Conservation (phyloP, 108 stramenopile genomes). For the Licmophora abbreviata region DNA sequence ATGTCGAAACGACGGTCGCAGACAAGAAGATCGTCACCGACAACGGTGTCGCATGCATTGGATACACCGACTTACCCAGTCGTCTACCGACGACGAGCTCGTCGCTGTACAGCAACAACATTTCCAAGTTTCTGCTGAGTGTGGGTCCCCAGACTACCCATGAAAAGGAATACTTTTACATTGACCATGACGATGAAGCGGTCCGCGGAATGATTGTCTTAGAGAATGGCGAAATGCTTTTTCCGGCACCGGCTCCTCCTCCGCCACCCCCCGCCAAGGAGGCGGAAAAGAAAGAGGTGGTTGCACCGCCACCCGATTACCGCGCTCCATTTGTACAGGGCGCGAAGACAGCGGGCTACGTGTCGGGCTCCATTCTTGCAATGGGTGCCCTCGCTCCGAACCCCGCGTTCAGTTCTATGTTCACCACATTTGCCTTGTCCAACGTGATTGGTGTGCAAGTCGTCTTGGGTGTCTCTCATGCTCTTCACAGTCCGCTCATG, state of each 20-base stretch:
- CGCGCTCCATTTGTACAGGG: conserved; percentile 62
- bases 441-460: conserved; percentile 94
- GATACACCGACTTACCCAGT: conserved; percentile 96
- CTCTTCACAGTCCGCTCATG: conserved; percentile 98
- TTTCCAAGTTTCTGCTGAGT: conserved; percentile 93
- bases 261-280: conserved; percentile 61
- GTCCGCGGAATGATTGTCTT: conserved; percentile 89
- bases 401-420: conserved; percentile 88
- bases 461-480: conserved; percentile 93
- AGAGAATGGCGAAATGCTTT: conserved; percentile 85
- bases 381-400: conserved; percentile 87
- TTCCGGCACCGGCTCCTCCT: conserved; percentile 82
- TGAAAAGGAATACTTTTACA: conserved; percentile 61
- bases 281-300: conserved; percentile 30
- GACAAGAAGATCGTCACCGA: conserved; percentile 77
- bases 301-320: conserved; percentile 63
- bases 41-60: conserved; percentile 93
- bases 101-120: conserved; percentile 93
- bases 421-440: conserved; percentile 93
- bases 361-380: conserved; percentile 71
- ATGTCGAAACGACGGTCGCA: conserved; percentile 91
- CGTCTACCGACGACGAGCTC: conserved; percentile 93
- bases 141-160: conserved; percentile 87
- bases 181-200: conserved; percentile 93
- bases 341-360: conserved; percentile 55